Percentiles rank a stretch among this genome's conserved stretches.
Evolutionary conservation across 257 asterid genomes (phyloP).

Genomic region (Ligustrum vulgare): DNA sequence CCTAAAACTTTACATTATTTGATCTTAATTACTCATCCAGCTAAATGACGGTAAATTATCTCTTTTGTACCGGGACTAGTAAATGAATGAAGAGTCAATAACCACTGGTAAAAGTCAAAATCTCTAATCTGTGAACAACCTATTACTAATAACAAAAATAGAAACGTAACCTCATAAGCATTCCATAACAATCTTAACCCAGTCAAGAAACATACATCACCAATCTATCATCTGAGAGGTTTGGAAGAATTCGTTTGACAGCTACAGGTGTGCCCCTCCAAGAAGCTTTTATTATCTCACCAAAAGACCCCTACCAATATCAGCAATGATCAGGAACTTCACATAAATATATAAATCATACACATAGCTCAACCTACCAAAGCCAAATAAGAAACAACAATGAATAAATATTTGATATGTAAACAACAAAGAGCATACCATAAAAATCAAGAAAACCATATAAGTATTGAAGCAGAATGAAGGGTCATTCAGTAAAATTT

Average conservation of each 20-base stretch:
- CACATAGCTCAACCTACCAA: conserved; percentile 4
- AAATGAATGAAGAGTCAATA: background rate
- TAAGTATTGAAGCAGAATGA: background rate
- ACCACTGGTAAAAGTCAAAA: background rate
- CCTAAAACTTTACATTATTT: conserved; percentile 7
- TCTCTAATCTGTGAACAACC: background rate
- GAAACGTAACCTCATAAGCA: conserved; percentile 12
- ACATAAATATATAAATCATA: conserved; percentile 11
- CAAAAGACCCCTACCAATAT: conserved; percentile 84
- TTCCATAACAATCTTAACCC: conserved; percentile 11
- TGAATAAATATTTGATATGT: background rate
- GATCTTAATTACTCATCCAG: conserved; percentile 8
- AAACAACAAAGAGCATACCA: background rate
- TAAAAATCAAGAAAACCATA: conserved; percentile 2
- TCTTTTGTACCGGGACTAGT: conserved; percentile 2
- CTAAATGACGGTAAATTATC: background rate
- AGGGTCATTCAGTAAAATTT: conserved; percentile 26
- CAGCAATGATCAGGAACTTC: conserved; percentile 34
- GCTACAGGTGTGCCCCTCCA: conserved; percentile 99
- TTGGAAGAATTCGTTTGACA: conserved; percentile 94
- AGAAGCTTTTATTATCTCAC: conserved; percentile 88
- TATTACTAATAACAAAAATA: background rate
- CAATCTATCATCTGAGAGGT: conserved; percentile 87
- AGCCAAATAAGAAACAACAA: background rate
- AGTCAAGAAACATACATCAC: conserved; percentile 63